phyloP scores from a whole-genome alignment of 768 basidiomycete genomes.

The Glaciozyma antarctica region DNA sequence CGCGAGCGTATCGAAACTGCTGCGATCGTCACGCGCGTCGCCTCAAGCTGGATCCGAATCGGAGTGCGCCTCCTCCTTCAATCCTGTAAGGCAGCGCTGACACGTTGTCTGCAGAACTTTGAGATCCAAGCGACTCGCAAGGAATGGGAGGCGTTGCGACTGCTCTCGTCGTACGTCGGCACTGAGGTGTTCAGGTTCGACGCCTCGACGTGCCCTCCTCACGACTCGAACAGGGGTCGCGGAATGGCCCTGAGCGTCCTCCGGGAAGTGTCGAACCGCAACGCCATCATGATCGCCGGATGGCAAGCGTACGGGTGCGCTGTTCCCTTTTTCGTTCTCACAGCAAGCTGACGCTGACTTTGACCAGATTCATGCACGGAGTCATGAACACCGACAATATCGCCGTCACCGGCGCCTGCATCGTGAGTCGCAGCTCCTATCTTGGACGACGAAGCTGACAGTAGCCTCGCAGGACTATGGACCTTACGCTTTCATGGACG shows the following conservation, averaged over 20 bases:
- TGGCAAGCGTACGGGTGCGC: conserved; percentile 91
- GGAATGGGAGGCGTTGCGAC: conserved; percentile 63
- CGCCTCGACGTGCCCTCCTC: neutral
- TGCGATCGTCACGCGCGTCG: conserved; percentile 32
- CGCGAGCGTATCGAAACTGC: conserved; percentile 59
- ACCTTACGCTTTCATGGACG: conserved; percentile 49
- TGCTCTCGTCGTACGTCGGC: conserved; percentile 54
- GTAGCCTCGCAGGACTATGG: conserved; percentile 45
- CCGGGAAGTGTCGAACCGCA: conserved; percentile 67
- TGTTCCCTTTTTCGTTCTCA: neutral
- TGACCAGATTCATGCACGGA: conserved; percentile 13
- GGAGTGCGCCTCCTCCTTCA: conserved; percentile 42
- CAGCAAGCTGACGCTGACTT: neutral
- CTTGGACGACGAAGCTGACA: too few relatives aligned
- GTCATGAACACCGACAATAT: conserved; percentile 94
- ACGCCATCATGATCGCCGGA: conserved; percentile 82
- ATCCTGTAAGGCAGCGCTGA: conserved; percentile 26
- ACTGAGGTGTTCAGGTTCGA: conserved; percentile 28
- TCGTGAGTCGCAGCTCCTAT: conserved; percentile 21
- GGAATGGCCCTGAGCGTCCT: conserved; percentile 44
- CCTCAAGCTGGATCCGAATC: conserved; percentile 53
- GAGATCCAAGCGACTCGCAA: conserved; percentile 32
- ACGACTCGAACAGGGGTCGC: neutral
- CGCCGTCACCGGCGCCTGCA: conserved; percentile 45
- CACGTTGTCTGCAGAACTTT: conserved; percentile 49